Evolutionary conservation across 2,329 filamentous ascomycete genomes (phyloP), one percentile per base, ranked within the genome.

Genomic region (Xylaria sp.): DNA sequence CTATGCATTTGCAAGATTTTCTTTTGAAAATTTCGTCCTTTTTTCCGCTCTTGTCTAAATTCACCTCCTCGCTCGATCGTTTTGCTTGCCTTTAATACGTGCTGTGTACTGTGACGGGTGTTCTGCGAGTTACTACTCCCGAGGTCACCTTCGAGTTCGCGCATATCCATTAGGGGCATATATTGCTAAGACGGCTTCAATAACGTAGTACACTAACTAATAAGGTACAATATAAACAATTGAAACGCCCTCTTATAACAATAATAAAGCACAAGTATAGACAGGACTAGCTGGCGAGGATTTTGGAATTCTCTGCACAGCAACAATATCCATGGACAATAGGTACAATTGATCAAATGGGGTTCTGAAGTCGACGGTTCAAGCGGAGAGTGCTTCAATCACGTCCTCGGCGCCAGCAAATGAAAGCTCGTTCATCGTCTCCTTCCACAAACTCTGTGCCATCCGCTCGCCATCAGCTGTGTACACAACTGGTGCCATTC

Each of bases 371-470:
- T 10, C 6, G 38, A 33, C 10, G 1, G 31, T 11, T 40, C 31
- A 54, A 40, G 33, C 6, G 1, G 38, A 31, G n/a, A 70, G 63
- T 1, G 51, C 60, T 11, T 49, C 31, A 7, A 70, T 58, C 4
- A 70, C n/a, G 33, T 54, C 46, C 20, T 65, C 65, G 40, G 49
- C 63, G 13, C 38, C 53, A 48, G 62, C 64, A 57, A 70, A 66
- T 9, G 65, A 57, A 9, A 72, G 42, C 38, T 71, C 70, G 15
- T 46, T 60, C 56, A 71, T 71, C 20, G 65, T 71, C 40, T 69
- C 70, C 38, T 69, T 51, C 70, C 70, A 72, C 9, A 71, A 31
- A 10, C 15, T 65, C 28, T 63, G 59, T 1, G 60, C 49, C 60
- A 71, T 65, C 17, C 51, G 23, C 15, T 15, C 54, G 11, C 70